Evolutionary conservation across 2,329 filamentous ascomycete species (phyloP), one percentile per base, ranked within the genome.

Genomic region (Phyllosticta capitalensis): DNA sequence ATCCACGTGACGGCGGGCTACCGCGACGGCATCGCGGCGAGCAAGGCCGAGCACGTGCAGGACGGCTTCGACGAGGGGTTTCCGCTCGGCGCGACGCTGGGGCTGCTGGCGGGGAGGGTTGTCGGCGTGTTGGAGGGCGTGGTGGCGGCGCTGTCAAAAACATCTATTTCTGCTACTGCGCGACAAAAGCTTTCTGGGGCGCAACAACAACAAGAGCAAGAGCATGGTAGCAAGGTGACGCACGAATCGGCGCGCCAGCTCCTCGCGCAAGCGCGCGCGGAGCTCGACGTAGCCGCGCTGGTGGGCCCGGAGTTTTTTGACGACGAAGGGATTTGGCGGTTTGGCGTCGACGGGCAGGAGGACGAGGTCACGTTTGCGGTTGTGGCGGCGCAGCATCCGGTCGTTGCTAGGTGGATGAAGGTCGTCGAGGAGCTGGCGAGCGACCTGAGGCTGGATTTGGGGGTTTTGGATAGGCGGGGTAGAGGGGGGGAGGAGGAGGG

Each of bases 11-110:
- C 89, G 7, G 86, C 89, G 48, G 94, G 94, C 20, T 97, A 97
- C 74, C 87, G 92, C 61, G 92, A 96, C 67, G 94, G 92, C 52
- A 82, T 97, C 57, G 81, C 87, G 0, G 78, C 77, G 2, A 88
- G 88, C 30, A 97, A 97, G 71, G 82, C 83, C 24, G 75, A 80
- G 54, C 87, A 85, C 67, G 83, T 96, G 24, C 94, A 99, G 74
- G 79, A 80, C 14, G 92, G 92, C 0, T 97, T 99, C 69, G 94
- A 99, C 70, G 89, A 92, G 64, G 92, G 92, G 0, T 97, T 91
- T 71, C 80, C 84, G 14, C 79, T 97, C 0, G 94, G 94, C 12
- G 92, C 90, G 0, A 85, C 87, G 56, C 76, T 97, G 28, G 94
- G 92, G 0, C 72, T 88, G 64, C 80, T 81, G 26, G 87, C 85